Percentiles rank a stretch among this genome's conserved stretches.
These are phyloP conservation scores for Penicillium simplicissimum DNA, from an alignment of 495 filamentous ascomycete species.

Conservation along the genomic window DNA sequence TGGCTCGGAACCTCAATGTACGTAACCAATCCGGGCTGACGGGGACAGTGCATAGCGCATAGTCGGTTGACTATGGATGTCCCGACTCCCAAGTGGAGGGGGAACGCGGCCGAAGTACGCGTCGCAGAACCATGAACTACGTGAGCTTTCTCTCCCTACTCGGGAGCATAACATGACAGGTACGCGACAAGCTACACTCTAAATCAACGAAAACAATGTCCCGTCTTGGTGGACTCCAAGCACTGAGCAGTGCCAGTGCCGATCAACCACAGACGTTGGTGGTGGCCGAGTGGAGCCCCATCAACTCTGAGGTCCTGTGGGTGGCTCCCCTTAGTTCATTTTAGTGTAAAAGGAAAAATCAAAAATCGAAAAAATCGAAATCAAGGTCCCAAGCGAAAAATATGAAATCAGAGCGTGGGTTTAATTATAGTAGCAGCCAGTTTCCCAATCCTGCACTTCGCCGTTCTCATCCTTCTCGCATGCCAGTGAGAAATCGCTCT, in stretches of 20 bases:
- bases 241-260: neutral
- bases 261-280: conserved; percentile 1
- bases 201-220: neutral
- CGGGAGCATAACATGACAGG: neutral
- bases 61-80: conserved; percentile 4
- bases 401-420: neutral
- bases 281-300: conserved; percentile 1
- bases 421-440: conserved; percentile 13
- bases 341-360: neutral
- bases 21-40: neutral
- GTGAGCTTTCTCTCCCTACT: neutral
- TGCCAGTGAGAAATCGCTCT: neutral
- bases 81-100: conserved; percentile 4
- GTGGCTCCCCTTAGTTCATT: conserved; percentile 2
- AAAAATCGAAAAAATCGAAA: neutral
- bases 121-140: neutral
- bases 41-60: neutral
- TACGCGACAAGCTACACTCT: neutral
- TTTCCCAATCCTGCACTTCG: neutral
- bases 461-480: neutral
- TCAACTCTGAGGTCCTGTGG: neutral
- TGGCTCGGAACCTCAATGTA: neutral
- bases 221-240: neutral
- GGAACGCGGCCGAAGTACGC: conserved; percentile 18
- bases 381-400: conserved; percentile 4